A percentile compares a stretch with the other conserved stretches of the same genome.
These are phyloP conservation scores for Sodiomyces alkalinus DNA, from an alignment of 2,329 filamentous ascomycete genomes.

Conservation along the genomic window DNA sequence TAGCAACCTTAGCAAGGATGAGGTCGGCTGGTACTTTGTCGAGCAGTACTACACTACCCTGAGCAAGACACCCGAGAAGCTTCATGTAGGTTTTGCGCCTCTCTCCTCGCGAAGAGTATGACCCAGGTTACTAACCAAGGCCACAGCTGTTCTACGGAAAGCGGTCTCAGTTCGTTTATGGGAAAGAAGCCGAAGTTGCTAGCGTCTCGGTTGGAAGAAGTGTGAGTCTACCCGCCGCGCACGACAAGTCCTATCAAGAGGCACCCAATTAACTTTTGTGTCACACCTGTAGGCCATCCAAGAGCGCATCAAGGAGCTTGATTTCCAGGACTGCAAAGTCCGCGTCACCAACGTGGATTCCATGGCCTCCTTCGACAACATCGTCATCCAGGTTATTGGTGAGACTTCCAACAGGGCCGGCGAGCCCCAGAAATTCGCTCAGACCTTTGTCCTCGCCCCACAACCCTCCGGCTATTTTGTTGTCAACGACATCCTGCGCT, in stretches of 20 bases:
- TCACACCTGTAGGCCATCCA: constrained; percentile 55
- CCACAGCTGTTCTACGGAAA: constrained; percentile 83
- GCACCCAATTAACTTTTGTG: constrained; percentile 2
- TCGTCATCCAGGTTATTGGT: constrained; percentile 95
- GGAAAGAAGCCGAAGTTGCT: constrained; percentile 77
- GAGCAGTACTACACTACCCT: constrained; percentile 98
- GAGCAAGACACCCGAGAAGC: constrained; percentile 85
- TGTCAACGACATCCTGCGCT: constrained; percentile 94
- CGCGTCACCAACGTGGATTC: constrained; percentile 96
- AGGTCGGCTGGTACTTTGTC: constrained; percentile 98
- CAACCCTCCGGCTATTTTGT: constrained; percentile 97
- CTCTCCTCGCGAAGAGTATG: neutral
- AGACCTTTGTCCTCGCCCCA: constrained; percentile 93
- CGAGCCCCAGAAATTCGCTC: constrained; percentile 88
- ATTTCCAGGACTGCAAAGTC: constrained; percentile 96
- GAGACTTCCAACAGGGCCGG: constrained; percentile 90
- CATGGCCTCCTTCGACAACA: constrained; percentile 81
- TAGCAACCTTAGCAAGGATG: constrained; percentile 58
- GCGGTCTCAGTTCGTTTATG: constrained; percentile 86
- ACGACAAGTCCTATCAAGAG: too few species aligned
- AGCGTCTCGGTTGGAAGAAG: constrained; percentile 75
- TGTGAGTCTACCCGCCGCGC: constrained; percentile 37
- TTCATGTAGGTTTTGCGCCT: constrained; percentile 45
- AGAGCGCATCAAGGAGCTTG: constrained; percentile 82
- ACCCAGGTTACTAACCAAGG: constrained; percentile 1